These are phyloP conservation scores for Zygnema circumcarinatum DNA, from an alignment of 139 green algal species.

Conservation along the genomic window DNA sequence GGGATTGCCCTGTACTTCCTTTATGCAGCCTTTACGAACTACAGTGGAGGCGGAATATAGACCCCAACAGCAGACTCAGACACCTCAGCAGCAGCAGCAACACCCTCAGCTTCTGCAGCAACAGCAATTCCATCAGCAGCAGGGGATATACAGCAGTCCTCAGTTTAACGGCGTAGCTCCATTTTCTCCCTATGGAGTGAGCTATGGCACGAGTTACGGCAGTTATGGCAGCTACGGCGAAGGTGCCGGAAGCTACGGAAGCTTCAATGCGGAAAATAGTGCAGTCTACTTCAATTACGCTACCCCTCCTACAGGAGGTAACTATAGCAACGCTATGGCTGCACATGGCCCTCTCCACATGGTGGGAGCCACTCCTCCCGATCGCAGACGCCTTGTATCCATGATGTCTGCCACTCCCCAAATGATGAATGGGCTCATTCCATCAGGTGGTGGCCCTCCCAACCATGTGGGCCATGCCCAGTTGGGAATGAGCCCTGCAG, in stretches of 20 bases:
- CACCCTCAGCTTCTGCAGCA: conserved; percentile 13
- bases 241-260: conserved; percentile 2
- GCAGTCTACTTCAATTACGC: neutral
- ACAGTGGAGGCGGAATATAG: neutral
- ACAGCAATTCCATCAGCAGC: conserved; percentile 19
- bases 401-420: neutral
- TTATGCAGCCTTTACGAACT: neutral
- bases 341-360: neutral
- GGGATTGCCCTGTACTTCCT: too few relatives aligned
- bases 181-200: neutral
- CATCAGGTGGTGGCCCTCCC: conserved; percentile 12
- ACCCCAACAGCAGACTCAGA: neutral
- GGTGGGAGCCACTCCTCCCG: neutral
- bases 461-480: neutral
- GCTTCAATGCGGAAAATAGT: neutral
- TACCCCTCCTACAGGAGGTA: neutral
- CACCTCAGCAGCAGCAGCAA: neutral
- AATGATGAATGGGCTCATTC: conserved; percentile 3
- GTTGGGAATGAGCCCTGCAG: conserved; percentile 5
- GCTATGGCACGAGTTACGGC: conserved; percentile 5
- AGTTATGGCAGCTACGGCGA: conserved; percentile 13
- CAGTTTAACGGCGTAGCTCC: conserved; percentile 8
- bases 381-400: neutral
- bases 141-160: neutral
- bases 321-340: neutral